Base-by-base conservation (phyloP, 1,139 yeast genomes). In the Debaryomyces singareniensis region DNA sequence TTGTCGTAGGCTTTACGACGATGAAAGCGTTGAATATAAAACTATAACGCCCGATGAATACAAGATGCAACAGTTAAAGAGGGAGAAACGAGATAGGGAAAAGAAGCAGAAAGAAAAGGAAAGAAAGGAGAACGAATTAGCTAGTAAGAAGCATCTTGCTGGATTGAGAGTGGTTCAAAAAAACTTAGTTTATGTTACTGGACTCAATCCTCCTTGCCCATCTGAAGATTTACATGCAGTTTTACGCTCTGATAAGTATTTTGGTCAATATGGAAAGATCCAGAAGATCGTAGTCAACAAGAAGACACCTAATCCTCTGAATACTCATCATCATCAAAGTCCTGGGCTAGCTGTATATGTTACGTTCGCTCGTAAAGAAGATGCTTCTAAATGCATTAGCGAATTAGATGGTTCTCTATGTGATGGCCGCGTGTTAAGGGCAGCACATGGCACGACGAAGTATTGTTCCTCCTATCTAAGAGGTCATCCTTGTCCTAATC, bases 391-490 rank as follows among this genome's bases (percentile, higher is more conserved):
- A 44, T 91, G 98, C 61, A 91, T 91, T 36, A 78, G 81, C 24
- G 95, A 94, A 31, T 85, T 93, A 32, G 98, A 93, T 55, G 97
- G 97, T 2, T 82, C 96, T 1, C 68, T 86, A 30, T 83, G 91
- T 53, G 98, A 93, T 50, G 97, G 97, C 4, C 75, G 85, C 52
- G 62, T 76, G 39, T 68, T 82, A 38, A 69, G 94, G 37, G 98
- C 98, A 11, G 97, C 98, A 1, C 95, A 89, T 55, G 99, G 99
- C 49, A 93, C 98, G 3, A 93, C 99, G 10, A 93, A 93, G 58
- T 93, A 93, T 61, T 93, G 99, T 56, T 86, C 96, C 11, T 82
- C 95, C 2, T 93, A 93, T 53, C 67, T 93, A 41, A 74, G 97
- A 41, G 96, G 96, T 24, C 95, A 86, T 53, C 80, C 94, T 13